Evolutionary conservation across 1,139 yeast genomes (phyloP).

Genomic region (Yamadazyma triangularis): DNA sequence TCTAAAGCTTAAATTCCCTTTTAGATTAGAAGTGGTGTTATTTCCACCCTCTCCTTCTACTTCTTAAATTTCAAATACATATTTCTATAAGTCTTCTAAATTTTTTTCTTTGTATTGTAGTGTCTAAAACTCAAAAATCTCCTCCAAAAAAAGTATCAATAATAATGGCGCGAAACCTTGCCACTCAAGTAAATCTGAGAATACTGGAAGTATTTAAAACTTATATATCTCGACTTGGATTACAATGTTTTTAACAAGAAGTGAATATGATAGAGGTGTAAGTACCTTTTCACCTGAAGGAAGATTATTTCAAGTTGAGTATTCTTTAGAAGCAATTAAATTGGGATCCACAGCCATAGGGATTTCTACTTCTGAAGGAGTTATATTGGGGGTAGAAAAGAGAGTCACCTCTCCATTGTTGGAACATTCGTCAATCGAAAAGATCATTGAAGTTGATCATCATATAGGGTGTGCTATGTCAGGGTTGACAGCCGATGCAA

Average conservation of each 20-base stretch:
- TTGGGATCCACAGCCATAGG: slow-evolving; percentile 98
- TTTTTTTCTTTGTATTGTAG: too few relatives aligned
- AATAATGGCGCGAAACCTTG: slow-evolving; percentile 1
- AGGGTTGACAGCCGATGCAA: slow-evolving; percentile 97
- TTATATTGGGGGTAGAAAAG: slow-evolving; percentile 93
- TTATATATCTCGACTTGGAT: background rate
- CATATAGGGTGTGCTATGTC: slow-evolving; percentile 99
- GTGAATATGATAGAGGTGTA: slow-evolving; percentile 99
- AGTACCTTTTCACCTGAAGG: slow-evolving; percentile 99
- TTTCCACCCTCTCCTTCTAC: too few relatives aligned
- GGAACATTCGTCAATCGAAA: slow-evolving; percentile 92
- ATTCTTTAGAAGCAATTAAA: slow-evolving; percentile 95
- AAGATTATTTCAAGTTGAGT: slow-evolving; percentile 95
- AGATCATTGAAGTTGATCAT: slow-evolving; percentile 88
- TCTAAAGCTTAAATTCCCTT: slow-evolving; percentile 1
- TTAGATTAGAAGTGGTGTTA: too few relatives aligned
- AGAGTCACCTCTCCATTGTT: slow-evolving; percentile 90
- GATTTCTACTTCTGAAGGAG: slow-evolving; percentile 94
- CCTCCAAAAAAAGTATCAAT: too few relatives aligned
- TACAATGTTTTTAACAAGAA: slow-evolving; percentile 90
- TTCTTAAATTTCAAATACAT: too few relatives aligned
- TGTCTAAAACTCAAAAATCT: too few relatives aligned
- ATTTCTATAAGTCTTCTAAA: too few relatives aligned
- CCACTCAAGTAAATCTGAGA: slow-evolving; percentile 1
- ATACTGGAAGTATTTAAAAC: too few relatives aligned